Conservation (phyloP, 176 grass and related monocot genomes). For the Phoenix roebelenii region DNA sequence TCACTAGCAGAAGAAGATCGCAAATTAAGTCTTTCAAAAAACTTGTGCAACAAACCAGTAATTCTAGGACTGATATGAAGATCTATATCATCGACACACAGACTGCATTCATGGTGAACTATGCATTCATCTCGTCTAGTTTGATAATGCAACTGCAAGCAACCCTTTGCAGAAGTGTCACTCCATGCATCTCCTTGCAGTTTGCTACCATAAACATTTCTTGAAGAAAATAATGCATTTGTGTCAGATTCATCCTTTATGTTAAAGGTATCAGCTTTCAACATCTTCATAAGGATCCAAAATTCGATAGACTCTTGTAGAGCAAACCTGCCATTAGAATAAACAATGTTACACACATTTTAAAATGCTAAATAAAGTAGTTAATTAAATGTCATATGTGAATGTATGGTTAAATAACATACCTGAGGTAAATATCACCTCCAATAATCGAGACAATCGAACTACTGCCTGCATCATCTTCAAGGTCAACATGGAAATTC, state of each 20-base stretch:
- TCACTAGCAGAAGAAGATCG: conserved; percentile 24
- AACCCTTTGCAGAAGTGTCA: conserved; percentile 29
- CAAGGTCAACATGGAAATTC: conserved; percentile 52
- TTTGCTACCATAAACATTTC: conserved; percentile 25
- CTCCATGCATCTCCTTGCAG: conserved; percentile 3
- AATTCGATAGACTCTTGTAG: conserved; percentile 42
- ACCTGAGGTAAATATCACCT: conserved; percentile 65
- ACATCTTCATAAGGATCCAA: conserved; percentile 33
- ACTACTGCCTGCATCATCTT: conserved; percentile 37
- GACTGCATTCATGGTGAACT: conserved; percentile 37
- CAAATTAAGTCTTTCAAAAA: conserved; percentile 45
- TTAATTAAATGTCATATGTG: background rate
- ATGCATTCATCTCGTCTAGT: conserved; percentile 26
- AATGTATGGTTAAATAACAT: conserved; percentile 10
- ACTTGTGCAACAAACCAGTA: conserved; percentile 39
- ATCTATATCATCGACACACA: conserved; percentile 54
- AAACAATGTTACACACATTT: no score
- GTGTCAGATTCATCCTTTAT: conserved; percentile 32
- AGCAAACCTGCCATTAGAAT: conserved; percentile 55
- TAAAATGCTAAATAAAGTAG: no score
- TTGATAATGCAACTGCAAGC: conserved; percentile 65
- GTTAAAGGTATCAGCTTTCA: conserved; percentile 43
- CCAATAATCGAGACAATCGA: conserved; percentile 37
- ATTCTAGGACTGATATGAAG: conserved; percentile 71
- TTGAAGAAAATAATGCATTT: conserved; percentile 44